A percentile compares a stretch with the other conserved stretches of the same genome.
Evolutionary conservation across 129 eudicot species (phyloP).

Genomic region (Glebionis coronaria): DNA sequence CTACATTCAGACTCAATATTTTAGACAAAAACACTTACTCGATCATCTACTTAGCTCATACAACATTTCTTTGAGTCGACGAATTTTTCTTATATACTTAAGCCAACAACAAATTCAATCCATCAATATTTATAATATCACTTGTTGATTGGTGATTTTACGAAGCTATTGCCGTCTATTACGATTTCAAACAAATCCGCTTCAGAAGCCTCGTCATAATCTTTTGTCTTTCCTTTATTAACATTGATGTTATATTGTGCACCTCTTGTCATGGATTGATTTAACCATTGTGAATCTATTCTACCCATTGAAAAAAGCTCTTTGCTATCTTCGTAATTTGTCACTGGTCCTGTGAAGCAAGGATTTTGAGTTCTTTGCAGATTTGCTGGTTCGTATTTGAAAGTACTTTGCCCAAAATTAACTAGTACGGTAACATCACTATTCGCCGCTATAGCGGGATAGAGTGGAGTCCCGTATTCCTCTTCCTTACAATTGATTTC

Average conservation of each 20-base stretch:
- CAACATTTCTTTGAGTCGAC: no score
- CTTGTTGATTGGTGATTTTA: constrained; percentile 42
- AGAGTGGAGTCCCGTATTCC: constrained; percentile 66
- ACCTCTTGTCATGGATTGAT: constrained; percentile 41
- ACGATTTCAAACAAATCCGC: constrained; percentile 81
- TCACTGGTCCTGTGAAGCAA: constrained; percentile 62
- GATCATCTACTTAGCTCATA: no score
- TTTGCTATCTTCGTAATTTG: constrained; percentile 69
- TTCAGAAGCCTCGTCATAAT: constrained; percentile 64
- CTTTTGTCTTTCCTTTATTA: constrained; percentile 35
- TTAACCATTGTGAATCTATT: constrained; percentile 74
- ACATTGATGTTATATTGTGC: constrained; percentile 30
- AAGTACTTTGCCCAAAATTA: constrained; percentile 78
- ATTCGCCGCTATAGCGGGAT: constrained; percentile 72
- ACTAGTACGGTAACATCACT: constrained; percentile 48
- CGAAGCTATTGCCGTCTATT: constrained; percentile 51
- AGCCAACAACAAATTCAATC: no score
- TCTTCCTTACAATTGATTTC: constrained; percentile 76
- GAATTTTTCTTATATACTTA: no score
- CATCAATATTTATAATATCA: no score
- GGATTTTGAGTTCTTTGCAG: constrained; percentile 81
- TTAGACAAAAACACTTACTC: no score
- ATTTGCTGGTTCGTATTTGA: constrained; percentile 65
- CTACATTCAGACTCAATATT: no score
- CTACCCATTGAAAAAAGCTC: constrained; percentile 95